Base-by-base conservation (phyloP, 2,329 filamentous ascomycete genomes). In the Beauveria rudraprayagi region DNA sequence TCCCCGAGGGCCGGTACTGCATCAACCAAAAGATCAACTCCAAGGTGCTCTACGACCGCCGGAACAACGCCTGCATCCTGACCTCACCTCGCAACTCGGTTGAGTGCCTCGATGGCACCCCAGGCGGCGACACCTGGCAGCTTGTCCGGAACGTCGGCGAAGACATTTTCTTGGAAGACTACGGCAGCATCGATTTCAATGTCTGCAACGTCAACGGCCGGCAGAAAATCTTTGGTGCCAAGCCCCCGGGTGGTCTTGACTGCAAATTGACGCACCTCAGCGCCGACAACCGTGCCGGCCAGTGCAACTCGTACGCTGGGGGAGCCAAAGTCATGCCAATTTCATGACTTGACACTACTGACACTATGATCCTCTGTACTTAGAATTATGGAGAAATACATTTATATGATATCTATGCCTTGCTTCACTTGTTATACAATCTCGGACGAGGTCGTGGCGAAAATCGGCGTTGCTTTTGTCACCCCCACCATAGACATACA, bases 51-150 rank as follows among this genome's bases (percentile, higher is more conserved):
- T 65, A 64, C 17, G 71, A 74, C 43, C 61, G 60, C 40, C 62
- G 61, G 61, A 66, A 68, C 64, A 72, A 70, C 56, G 70, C 72
- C n/a, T 74, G 72, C 64, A 71, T 72, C 61, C 62, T 73, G 61
- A 60, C 63, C 47, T 64, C 40, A 5, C 50, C 66, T 17, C 61
- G 65, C 24, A 63, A 66, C 19, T 61, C 65, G 22, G 64, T 74
- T 44, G 67, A 70, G 55, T 74, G 72, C 9, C 68, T 72, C 43
- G 72, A 74, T 51, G 67, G 67, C 19, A 73, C 66, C 1, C 70
- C 68, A 1, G 70, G 71, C 19, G 63, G 65, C 24, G 67, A 69
- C 34, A 59, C 56, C 1, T 59, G 56, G 56, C 14, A 34, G 34
- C 16, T 59, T 7, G 47, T 24, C 24, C 3, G 4, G 14, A 17